A percentile compares a stretch with the other conserved stretches of the same genome.
phyloP scores from a whole-genome alignment of 257 asterid species.

The Misopates orontium region DNA sequence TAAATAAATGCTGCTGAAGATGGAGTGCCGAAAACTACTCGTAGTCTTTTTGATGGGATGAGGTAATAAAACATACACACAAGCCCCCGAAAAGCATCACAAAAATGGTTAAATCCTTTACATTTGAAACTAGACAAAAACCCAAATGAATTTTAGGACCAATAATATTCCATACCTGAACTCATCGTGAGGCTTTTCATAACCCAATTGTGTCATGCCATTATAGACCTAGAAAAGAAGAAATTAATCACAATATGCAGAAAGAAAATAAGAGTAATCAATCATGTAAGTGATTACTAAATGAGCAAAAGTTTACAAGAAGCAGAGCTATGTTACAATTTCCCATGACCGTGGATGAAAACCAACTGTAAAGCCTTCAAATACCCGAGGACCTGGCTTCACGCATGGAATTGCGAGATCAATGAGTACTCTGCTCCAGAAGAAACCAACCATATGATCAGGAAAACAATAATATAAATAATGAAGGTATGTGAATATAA shows the following conservation, averaged over 20 bases:
- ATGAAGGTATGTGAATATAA: background rate
- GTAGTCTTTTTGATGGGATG: too few species aligned
- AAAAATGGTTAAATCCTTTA: background rate
- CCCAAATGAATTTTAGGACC: background rate
- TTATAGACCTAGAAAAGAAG: constrained; percentile 63
- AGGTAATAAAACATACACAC: too few species aligned
- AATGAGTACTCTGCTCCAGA: constrained; percentile 59
- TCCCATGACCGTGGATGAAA: constrained; percentile 95
- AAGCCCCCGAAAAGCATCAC: background rate
- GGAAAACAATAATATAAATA: constrained; percentile 11
- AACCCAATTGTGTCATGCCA: constrained; percentile 94
- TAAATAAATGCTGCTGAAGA: too few species aligned
- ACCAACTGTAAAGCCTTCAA: constrained; percentile 96
- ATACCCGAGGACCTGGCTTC: constrained; percentile 77
- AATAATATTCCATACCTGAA: constrained; percentile 57
- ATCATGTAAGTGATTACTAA: constrained; percentile 22
- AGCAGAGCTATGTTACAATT: constrained; percentile 52
- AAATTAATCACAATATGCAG: constrained; percentile 2
- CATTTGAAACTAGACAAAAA: background rate
- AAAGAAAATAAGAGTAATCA: constrained; percentile 19
- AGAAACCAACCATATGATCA: constrained; percentile 28
- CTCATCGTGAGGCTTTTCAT: constrained; percentile 70
- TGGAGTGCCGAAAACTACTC: too few species aligned
- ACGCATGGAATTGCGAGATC: constrained; percentile 93
- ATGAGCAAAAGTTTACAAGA: constrained; percentile 26